Conservation (phyloP, 768 basidiomycete species). For the Suillus placidus region DNA sequence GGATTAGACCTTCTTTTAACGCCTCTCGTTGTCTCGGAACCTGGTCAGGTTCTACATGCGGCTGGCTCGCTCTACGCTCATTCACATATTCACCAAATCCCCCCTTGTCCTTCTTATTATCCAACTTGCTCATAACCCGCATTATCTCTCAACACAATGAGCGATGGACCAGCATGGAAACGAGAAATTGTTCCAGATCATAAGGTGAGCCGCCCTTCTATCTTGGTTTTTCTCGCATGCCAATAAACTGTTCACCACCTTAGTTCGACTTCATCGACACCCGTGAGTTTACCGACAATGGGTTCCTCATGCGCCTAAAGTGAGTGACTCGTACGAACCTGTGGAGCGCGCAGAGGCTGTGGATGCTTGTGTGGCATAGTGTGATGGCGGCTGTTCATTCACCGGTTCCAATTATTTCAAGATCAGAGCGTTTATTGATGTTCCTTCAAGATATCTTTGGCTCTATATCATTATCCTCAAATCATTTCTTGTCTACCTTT, state of each 20-base stretch:
- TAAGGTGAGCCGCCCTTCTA: conserved; percentile 62
- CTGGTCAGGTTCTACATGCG: conserved; percentile 30
- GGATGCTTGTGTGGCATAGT: background rate
- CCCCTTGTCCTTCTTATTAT: conserved; percentile 26
- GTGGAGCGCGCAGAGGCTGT: background rate
- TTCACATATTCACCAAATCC: conserved; percentile 26
- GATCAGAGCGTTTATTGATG: conserved; percentile 14
- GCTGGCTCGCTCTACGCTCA: conserved; percentile 37
- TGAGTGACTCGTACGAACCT: conserved; percentile 37
- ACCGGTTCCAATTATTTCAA: background rate
- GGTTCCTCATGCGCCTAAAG: conserved; percentile 86
- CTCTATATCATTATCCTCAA: conserved; percentile 93
- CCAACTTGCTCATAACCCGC: conserved; percentile 20
- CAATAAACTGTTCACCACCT: conserved; percentile 5
- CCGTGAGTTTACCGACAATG: conserved; percentile 87
- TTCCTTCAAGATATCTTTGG: conserved; percentile 78
- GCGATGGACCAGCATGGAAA: conserved; percentile 87
- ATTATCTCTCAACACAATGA: conserved; percentile 23
- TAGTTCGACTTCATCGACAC: conserved; percentile 98
- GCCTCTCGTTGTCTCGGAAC: conserved; percentile 25
- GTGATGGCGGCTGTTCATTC: background rate
- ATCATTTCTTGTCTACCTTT: conserved; percentile 93
- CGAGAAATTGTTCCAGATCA: conserved; percentile 96
- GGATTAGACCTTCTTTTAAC: conserved; percentile 22
- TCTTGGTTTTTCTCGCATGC: background rate